Conservation (phyloP, 306 rosid genomes). For the Ziziphus jujuba region DNA sequence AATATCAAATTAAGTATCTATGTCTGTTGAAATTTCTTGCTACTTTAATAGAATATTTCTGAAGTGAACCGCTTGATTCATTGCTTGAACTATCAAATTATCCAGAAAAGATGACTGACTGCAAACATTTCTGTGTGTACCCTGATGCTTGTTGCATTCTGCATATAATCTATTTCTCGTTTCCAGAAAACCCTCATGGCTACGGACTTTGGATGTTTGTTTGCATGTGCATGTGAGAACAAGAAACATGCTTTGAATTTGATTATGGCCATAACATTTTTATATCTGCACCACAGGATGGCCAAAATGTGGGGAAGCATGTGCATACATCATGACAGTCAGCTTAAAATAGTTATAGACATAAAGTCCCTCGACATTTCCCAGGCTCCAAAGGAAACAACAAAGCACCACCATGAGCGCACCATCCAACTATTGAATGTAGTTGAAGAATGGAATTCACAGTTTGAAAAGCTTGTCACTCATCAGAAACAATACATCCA, state of each 20-base stretch:
- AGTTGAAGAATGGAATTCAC: slow-evolving; percentile 59
- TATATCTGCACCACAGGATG: slow-evolving; percentile 52
- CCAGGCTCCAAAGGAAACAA: slow-evolving; percentile 64
- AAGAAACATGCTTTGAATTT: slow-evolving; percentile 3
- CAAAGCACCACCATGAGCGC: slow-evolving; percentile 61
- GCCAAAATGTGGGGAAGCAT: slow-evolving; percentile 74
- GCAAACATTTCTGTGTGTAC: background rate
- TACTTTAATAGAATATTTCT: background rate
- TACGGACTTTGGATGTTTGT: background rate
- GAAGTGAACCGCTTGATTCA: background rate
- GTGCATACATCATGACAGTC: slow-evolving; percentile 56
- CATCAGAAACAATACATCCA: slow-evolving; percentile 77
- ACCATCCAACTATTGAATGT: slow-evolving; percentile 62
- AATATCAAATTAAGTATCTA: too few relatives aligned
- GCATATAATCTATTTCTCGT: background rate
- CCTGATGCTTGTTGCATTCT: background rate
- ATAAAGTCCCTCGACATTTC: slow-evolving; percentile 61
- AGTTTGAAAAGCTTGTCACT: slow-evolving; percentile 69
- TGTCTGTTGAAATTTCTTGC: too few relatives aligned
- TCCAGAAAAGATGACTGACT: background rate
- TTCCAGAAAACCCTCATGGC: background rate
- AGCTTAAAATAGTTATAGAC: slow-evolving; percentile 53
- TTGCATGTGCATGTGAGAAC: background rate
- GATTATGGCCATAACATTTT: slow-evolving; percentile 16
- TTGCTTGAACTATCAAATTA: background rate